phyloP scores from a whole-genome alignment of 2,329 filamentous ascomycete genomes.

The Scytalidium sp. region DNA sequence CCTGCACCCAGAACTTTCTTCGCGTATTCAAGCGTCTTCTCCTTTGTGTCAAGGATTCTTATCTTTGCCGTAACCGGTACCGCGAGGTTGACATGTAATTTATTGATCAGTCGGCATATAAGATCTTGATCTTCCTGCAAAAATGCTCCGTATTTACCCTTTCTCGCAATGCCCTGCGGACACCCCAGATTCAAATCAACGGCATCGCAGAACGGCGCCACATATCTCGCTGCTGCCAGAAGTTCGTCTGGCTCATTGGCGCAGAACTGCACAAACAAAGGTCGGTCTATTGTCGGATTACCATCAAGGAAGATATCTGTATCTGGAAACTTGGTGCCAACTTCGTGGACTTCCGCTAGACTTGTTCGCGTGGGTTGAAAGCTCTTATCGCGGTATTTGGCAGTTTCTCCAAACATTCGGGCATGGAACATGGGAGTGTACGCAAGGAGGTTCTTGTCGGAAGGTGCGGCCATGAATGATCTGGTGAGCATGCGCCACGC shows the following conservation, averaged over 20 bases:
- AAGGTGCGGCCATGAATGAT: conserved; percentile 74
- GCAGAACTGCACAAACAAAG: conserved; percentile 95
- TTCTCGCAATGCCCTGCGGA: conserved; percentile 89
- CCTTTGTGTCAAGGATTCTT: conserved; percentile 79
- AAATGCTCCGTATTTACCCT: conserved; percentile 90
- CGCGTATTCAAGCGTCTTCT: conserved; percentile 86
- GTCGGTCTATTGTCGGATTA: conserved; percentile 78
- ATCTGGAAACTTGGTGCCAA: conserved; percentile 29
- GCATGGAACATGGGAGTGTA: conserved; percentile 98
- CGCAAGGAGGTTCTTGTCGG: conserved; percentile 67
- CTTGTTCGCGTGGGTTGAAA: conserved; percentile 63
- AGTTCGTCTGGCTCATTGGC: conserved; percentile 81
- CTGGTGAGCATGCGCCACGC: conserved; percentile 97
- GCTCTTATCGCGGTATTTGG: conserved; percentile 73
- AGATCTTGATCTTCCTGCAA: conserved; percentile 88
- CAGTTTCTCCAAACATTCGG: conserved; percentile 75
- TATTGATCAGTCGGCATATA: conserved; percentile 79
- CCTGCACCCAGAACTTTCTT: conserved; percentile 82
- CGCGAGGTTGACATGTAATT: conserved; percentile 72
- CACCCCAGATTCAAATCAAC: conserved; percentile 95
- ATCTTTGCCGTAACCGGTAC: conserved; percentile 96
- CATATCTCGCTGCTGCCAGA: conserved; percentile 73
- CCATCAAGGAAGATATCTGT: conserved; percentile 70
- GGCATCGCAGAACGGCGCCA: conserved; percentile 86
- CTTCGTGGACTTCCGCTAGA: conserved; percentile 19